phyloP scores from a whole-genome alignment of 768 basidiomycete species.

The Arthromyces matolae region DNA sequence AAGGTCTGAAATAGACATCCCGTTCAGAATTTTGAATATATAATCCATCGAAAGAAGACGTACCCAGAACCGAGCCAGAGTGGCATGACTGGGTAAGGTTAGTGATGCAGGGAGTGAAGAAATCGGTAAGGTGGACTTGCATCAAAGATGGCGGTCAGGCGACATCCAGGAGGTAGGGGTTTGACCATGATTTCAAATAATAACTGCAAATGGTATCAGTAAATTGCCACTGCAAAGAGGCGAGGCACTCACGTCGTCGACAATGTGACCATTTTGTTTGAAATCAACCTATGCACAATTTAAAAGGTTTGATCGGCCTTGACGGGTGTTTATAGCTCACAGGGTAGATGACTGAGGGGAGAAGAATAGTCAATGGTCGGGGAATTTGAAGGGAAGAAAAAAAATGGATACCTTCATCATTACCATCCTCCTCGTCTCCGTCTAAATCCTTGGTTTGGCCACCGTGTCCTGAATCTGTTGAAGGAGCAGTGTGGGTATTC shows the following conservation, averaged over 20 bases:
- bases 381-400: not conserved
- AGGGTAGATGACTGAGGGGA: constrained; percentile 75
- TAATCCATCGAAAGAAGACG: constrained; percentile 13
- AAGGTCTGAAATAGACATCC: constrained; percentile 51
- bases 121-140: constrained; percentile 38
- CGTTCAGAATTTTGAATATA: too few relatives aligned
- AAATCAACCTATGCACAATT: constrained; percentile 37
- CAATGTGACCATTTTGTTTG: constrained; percentile 67
- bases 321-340: constrained; percentile 42
- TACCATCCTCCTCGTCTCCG: constrained; percentile 83
- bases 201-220: constrained; percentile 32
- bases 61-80: constrained; percentile 85
- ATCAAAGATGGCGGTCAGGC: constrained; percentile 80
- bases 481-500: too few relatives aligned
- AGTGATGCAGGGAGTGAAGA: constrained; percentile 7
- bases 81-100: constrained; percentile 75
- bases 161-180: constrained; percentile 79
- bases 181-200: constrained; percentile 82
- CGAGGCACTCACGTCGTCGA: constrained; percentile 71
- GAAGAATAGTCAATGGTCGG: not conserved
- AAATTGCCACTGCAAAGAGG: not conserved
- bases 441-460: constrained; percentile 83
- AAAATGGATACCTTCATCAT: constrained; percentile 60
- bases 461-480: constrained; percentile 86
- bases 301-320: not conserved